Conservation (phyloP, 2,329 filamentous ascomycete genomes). For the Exophiala oligosperma region DNA sequence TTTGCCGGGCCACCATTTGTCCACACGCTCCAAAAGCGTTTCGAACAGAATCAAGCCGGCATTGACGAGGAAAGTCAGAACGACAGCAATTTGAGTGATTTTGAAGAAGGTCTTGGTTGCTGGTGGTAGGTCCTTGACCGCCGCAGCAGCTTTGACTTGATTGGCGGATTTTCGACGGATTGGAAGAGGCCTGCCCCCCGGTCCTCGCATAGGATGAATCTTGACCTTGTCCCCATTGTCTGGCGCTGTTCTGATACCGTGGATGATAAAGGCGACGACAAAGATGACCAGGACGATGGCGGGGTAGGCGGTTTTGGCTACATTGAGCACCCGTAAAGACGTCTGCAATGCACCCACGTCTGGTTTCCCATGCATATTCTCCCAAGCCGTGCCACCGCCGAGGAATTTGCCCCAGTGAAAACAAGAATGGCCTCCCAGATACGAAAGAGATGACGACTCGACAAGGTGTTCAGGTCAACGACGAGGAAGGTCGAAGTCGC, state of each 20-base stretch:
- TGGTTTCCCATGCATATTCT: slow-evolving; percentile 21
- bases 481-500: neutral
- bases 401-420: slow-evolving; percentile 15
- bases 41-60: slow-evolving; percentile 72
- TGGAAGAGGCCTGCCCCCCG: slow-evolving; percentile 84
- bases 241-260: slow-evolving; percentile 58
- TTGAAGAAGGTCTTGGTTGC: slow-evolving; percentile 71
- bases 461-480: slow-evolving; percentile 2
- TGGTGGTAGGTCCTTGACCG: slow-evolving; percentile 61
- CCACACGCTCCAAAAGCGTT: slow-evolving; percentile 64
- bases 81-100: slow-evolving; percentile 68
- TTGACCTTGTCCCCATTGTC: slow-evolving; percentile 42
- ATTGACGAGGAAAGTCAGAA: slow-evolving; percentile 75
- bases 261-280: slow-evolving; percentile 60
- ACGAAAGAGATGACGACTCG: slow-evolving; percentile 9
- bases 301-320: slow-evolving; percentile 55
- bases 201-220: slow-evolving; percentile 54
- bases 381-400: slow-evolving; percentile 6
- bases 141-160: slow-evolving; percentile 47
- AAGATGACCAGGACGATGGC: slow-evolving; percentile 66
- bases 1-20: slow-evolving; percentile 81
- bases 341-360: slow-evolving; percentile 21
- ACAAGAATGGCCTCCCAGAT: slow-evolving; percentile 26
- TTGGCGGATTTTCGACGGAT: slow-evolving; percentile 57
- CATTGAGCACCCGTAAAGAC: slow-evolving; percentile 25